Percentiles rank a stretch among this genome's conserved stretches.
Evolutionary conservation across 345 rosid species (phyloP).

Genomic region (Aquilaria sinensis): DNA sequence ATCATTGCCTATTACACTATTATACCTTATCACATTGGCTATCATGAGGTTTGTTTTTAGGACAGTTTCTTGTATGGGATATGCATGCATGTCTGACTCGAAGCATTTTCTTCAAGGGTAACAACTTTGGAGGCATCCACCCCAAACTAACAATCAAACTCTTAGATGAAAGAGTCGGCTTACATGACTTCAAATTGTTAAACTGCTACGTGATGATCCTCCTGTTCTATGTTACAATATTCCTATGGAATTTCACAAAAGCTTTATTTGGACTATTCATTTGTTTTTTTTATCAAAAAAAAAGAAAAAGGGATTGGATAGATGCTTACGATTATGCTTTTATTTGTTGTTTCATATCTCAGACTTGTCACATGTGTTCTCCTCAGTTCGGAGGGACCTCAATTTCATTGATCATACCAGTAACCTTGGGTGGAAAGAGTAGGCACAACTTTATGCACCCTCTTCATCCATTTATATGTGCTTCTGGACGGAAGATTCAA

Average conservation of each 20-base stretch:
- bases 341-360: slow-evolving; percentile 20
- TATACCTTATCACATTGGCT: no score
- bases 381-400: slow-evolving; percentile 69
- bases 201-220: no score
- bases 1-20: no score
- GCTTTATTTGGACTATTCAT: not conserved
- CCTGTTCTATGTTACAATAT: not conserved
- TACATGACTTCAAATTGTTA: no score
- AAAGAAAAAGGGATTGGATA: no score
- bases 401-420: slow-evolving; percentile 94
- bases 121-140: no score
- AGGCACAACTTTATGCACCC: slow-evolving; percentile 25
- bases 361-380: slow-evolving; percentile 82
- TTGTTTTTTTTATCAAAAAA: not conserved
- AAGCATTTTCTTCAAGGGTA: no score
- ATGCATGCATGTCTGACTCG: no score
- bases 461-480: slow-evolving; percentile 2
- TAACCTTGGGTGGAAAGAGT: slow-evolving; percentile 99
- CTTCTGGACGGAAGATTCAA: not conserved
- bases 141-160: no score
- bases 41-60: no score
- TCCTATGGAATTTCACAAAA: not conserved
- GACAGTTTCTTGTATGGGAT: no score
- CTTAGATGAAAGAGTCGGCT: no score
- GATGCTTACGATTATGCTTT: not conserved